phyloP scores from a whole-genome alignment of 352 stramenopile genomes.

The Phytophthora brassicae region DNA sequence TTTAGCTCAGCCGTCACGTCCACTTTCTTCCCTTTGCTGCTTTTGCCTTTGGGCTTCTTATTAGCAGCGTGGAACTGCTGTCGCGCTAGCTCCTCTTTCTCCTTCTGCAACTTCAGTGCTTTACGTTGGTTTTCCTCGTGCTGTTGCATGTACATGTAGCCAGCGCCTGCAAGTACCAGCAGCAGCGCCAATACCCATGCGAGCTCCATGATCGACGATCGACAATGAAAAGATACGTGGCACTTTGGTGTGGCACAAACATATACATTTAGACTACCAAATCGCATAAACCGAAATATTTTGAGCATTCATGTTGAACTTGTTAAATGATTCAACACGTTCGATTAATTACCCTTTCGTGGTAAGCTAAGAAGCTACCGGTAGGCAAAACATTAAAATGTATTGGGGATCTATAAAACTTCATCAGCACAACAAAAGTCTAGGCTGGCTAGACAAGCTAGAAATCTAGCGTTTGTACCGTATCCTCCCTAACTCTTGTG shows the following conservation, averaged over 20 bases:
- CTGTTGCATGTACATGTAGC: slow-evolving; percentile 66
- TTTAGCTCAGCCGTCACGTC: slow-evolving; percentile 76
- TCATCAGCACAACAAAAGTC: too few relatives aligned
- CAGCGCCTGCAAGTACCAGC: slow-evolving; percentile 49
- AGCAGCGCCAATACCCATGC: slow-evolving; percentile 61
- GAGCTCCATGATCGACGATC: slow-evolving; percentile 29
- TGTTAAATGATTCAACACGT: too few relatives aligned
- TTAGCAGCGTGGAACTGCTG: slow-evolving; percentile 45
- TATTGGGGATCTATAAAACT: too few relatives aligned
- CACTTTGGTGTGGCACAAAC: neutral
- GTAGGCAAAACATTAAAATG: neutral
- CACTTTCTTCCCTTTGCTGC: slow-evolving; percentile 50
- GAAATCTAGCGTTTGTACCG: too few relatives aligned
- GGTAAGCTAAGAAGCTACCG: too few relatives aligned
- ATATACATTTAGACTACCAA: too few relatives aligned
- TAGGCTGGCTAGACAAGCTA: too few relatives aligned
- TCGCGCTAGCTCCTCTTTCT: slow-evolving; percentile 54
- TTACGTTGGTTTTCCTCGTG: slow-evolving; percentile 48
- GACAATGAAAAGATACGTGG: slow-evolving; percentile 32
- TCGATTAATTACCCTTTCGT: too few relatives aligned
- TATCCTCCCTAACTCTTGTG: too few relatives aligned
- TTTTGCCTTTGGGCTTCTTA: slow-evolving; percentile 68
- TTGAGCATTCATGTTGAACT: too few relatives aligned
- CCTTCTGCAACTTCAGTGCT: slow-evolving; percentile 37
- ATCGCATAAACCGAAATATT: too few relatives aligned